These are phyloP conservation scores for Ceratocystis smalleyi DNA, from an alignment of 2,329 filamentous ascomycete genomes.

Conservation along the genomic window DNA sequence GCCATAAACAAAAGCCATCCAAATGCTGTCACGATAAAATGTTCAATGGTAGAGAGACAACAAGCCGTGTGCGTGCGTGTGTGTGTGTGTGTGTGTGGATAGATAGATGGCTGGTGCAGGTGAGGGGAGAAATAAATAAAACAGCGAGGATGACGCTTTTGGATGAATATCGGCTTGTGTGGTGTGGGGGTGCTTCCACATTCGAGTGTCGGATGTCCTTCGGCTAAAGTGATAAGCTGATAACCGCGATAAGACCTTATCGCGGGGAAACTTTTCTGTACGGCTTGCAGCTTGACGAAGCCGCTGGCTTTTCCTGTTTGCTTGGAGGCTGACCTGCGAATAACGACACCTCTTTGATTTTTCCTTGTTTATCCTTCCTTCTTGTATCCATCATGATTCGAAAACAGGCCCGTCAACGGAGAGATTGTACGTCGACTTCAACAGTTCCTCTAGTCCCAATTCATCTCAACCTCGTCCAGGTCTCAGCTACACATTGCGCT, in stretches of 20 bases:
- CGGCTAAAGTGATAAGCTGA: slow-evolving; percentile 9
- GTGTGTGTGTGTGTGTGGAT: background rate
- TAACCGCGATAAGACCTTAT: slow-evolving; percentile 7
- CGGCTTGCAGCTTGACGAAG: background rate
- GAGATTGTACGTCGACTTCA: slow-evolving; percentile 24
- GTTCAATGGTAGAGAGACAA: background rate
- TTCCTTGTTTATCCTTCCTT: background rate
- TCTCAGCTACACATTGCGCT: background rate
- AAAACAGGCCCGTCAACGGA: slow-evolving; percentile 29
- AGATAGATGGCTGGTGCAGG: background rate
- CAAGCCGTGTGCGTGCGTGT: background rate
- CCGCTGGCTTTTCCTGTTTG: background rate
- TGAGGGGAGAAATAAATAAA: background rate
- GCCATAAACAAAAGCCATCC: background rate
- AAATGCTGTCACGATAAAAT: no score
- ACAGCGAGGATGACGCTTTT: background rate
- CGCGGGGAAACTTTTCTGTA: slow-evolving; percentile 16
- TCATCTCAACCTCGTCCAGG: background rate
- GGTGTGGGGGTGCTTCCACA: background rate
- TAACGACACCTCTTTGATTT: background rate
- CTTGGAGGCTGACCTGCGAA: background rate
- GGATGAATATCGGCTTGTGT: background rate
- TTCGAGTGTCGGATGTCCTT: background rate
- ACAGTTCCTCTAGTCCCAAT: background rate
- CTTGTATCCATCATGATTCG: slow-evolving; percentile 18